Conservation (phyloP, 1,284 basidiomycete species). For the Marasmius oreades region DNA sequence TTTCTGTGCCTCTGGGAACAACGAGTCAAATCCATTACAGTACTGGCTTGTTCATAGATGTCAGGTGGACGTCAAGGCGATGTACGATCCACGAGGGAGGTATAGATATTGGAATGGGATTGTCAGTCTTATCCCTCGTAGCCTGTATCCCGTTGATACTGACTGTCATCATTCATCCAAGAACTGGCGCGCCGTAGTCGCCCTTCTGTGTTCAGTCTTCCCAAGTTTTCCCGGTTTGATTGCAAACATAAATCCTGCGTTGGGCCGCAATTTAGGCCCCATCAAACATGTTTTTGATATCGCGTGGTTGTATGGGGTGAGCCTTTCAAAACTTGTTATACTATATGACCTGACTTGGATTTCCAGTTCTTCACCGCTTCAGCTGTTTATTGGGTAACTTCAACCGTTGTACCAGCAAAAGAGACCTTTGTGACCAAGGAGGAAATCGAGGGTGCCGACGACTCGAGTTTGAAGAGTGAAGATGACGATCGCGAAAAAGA, state of each 20-base stretch:
- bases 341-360: neutral
- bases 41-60: conserved; percentile 65
- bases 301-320: conserved; percentile 69
- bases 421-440: conserved; percentile 46
- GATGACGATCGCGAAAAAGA: neutral
- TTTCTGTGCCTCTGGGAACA: conserved; percentile 5
- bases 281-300: conserved; percentile 57
- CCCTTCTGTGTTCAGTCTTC: conserved; percentile 58
- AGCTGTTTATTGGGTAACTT: conserved; percentile 47
- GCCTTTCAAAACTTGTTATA: conserved; percentile 21
- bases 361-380: conserved; percentile 29
- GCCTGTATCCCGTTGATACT: conserved; percentile 1
- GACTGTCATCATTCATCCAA: conserved; percentile 23
- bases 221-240: conserved; percentile 69
- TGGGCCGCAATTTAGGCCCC: conserved; percentile 48
- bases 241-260: conserved; percentile 52
- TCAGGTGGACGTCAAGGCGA: conserved; percentile 64
- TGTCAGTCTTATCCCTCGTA: conserved; percentile 35
- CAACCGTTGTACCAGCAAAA: conserved; percentile 50
- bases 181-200: conserved; percentile 72
- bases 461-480: neutral
- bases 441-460: neutral
- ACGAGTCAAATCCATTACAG: conserved; percentile 27
- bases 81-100: conserved; percentile 65
- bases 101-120: conserved; percentile 64